Evolutionary conservation across 148 eudicot genomes (phyloP).

Genomic region (Camellia sinensis): DNA sequence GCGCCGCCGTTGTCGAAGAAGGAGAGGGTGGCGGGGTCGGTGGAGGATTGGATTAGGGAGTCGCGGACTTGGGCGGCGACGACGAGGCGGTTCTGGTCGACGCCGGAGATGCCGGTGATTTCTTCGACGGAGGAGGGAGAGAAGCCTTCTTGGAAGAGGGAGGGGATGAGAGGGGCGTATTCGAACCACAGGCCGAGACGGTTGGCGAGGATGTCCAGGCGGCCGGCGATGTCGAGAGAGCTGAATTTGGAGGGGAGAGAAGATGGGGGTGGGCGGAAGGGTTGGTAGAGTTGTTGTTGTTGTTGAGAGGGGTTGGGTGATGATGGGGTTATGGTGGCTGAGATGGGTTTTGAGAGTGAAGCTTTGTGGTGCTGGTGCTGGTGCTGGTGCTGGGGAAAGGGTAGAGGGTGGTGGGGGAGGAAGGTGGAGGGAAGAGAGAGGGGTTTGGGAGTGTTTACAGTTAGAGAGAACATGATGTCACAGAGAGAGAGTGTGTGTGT

Average conservation of each 20-base stretch:
- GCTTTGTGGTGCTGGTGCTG: constrained; percentile 13
- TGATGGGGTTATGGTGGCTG: constrained; percentile 13
- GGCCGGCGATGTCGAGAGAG: constrained; percentile 46
- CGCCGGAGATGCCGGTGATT: constrained; percentile 68
- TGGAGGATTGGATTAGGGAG: constrained; percentile 34
- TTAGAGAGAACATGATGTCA: constrained; percentile 3
- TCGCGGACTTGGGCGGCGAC: constrained; percentile 77
- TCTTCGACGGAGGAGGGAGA: constrained; percentile 61
- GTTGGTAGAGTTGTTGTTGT: constrained; percentile 71
- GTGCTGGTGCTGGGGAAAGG: constrained; percentile 18
- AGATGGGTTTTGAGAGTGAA: constrained; percentile 24
- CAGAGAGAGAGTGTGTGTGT: neutral
- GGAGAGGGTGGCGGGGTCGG: constrained; percentile 35
- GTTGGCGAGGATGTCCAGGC: constrained; percentile 60
- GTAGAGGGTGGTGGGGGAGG: constrained; percentile 16
- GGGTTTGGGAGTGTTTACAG: constrained; percentile 12
- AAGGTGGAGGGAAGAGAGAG: constrained; percentile 30
- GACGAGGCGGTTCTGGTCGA: constrained; percentile 68
- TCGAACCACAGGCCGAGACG: constrained; percentile 79
- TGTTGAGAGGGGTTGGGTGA: constrained; percentile 17
- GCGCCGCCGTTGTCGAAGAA: constrained; percentile 62
- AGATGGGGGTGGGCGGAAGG: constrained; percentile 67
- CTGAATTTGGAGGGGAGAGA: constrained; percentile 64
- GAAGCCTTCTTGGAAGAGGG: constrained; percentile 65
- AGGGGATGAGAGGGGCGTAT: constrained; percentile 67